phyloP scores from a whole-genome alignment of 2,329 filamentous ascomycete genomes.

The Cercospora beticola region DNA sequence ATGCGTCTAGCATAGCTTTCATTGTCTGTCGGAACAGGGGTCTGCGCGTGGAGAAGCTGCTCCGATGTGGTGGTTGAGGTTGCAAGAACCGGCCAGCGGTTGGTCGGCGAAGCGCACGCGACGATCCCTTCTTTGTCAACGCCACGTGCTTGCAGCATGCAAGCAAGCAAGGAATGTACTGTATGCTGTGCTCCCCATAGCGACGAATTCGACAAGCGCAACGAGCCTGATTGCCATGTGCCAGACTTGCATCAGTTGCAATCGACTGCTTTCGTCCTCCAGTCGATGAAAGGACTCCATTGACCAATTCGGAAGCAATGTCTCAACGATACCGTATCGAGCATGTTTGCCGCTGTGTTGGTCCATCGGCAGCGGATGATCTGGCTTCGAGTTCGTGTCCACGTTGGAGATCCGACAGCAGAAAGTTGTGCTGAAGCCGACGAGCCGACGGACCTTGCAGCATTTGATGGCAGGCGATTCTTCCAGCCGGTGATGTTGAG shows the following conservation, averaged over 20 bases:
- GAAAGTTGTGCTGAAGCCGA: neutral
- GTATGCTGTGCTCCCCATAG: neutral
- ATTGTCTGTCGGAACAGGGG: neutral
- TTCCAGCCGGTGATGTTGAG: neutral
- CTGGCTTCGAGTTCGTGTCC: neutral
- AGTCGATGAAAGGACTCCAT: neutral
- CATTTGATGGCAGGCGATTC: neutral
- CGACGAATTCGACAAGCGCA: neutral
- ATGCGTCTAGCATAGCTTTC: neutral
- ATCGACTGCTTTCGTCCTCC: neutral
- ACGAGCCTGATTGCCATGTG: neutral
- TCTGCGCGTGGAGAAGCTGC: neutral
- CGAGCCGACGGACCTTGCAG: neutral
- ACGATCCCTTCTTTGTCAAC: slow-evolving; percentile 1
- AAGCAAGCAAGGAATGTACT: neutral
- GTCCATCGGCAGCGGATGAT: neutral
- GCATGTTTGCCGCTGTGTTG: neutral
- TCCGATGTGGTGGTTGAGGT: neutral
- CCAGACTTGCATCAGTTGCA: neutral
- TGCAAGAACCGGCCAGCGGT: neutral
- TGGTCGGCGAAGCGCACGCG: slow-evolving; percentile 1
- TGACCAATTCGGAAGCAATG: neutral
- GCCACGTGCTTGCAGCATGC: neutral
- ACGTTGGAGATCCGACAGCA: neutral
- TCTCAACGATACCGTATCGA: neutral